Evolutionary conservation across 1,284 basidiomycete species (phyloP), one percentile per base, ranked within the genome.

Genomic region (Heimioporus punctisporus): DNA sequence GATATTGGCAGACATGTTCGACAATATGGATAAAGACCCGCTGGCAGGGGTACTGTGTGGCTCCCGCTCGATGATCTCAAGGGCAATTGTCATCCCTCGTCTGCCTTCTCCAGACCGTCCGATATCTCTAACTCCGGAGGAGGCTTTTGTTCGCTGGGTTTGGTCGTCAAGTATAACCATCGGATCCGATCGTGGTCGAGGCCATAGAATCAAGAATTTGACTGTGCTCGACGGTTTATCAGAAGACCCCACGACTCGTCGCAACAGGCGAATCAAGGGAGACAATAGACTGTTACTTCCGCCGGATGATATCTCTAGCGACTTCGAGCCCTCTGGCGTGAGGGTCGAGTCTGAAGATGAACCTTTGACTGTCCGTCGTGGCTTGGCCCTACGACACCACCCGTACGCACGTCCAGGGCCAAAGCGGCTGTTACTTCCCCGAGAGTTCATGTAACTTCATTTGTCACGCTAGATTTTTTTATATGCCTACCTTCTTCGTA

Each of bases 11-110:
- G 15, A 59, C 1, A 70, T 61, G 10, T 70, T 72, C 47, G 42
- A 51, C 21, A 21, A 58, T 31, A 52, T 56, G 44, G 47, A 57
- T 8, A 24, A 55, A 5, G 28, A 53, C 25, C 42, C 41, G n/a
- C 15, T 54, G 24, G 37, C 12, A 14, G 41, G 46, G n/a, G 6
- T 0, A 2, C 49, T 56, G 23, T 24, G 15, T 2, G 48, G 51
- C 21, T 60, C 56, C 19, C 68, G 64, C 11, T 53, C 48, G 4
- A 10, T 28, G 21, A 4, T 6, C 2, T 56, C 65, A 23, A 30
- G 0, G 8, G 47, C 63, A 21, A 49, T 57, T n/a, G 55, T 70
- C 37, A 60, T 70, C 21, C 71, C 71, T 45, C 63, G 69, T 8
- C 51, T 71, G 24, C 59, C 67, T 45, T 64, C 67, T 11, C 71